Evolutionary conservation across 805 yeast species (phyloP).

Genomic region (Candida jianshihensis): DNA sequence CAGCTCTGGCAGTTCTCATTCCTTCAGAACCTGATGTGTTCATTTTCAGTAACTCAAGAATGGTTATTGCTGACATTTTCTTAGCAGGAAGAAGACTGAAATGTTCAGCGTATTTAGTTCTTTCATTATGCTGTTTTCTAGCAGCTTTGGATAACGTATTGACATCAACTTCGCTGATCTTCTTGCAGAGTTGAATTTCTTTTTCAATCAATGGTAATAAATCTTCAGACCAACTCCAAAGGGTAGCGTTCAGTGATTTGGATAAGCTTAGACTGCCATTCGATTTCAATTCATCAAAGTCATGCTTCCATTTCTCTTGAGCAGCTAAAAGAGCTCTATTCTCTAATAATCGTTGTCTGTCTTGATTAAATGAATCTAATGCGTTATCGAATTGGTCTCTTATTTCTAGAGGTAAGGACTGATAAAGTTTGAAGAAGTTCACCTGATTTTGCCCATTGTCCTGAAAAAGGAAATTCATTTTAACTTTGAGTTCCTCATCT

Average conservation of each 20-base stretch:
- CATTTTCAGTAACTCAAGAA: constrained; percentile 70
- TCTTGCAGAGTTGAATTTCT: constrained; percentile 53
- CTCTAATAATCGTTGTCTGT: constrained; percentile 74
- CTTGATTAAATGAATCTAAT: constrained; percentile 62
- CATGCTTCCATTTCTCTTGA: constrained; percentile 81
- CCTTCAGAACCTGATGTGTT: constrained; percentile 74
- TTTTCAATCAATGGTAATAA: constrained; percentile 64
- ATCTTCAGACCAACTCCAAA: constrained; percentile 80
- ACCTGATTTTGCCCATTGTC: constrained; percentile 23
- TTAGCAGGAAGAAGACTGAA: constrained; percentile 66
- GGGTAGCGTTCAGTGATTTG: constrained; percentile 58
- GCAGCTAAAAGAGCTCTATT: constrained; percentile 79
- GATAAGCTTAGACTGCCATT: constrained; percentile 50
- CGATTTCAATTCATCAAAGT: constrained; percentile 56
- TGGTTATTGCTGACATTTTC: constrained; percentile 76
- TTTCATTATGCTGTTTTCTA: constrained; percentile 27
- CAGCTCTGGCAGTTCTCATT: constrained; percentile 77
- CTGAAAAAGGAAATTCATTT: constrained; percentile 26
- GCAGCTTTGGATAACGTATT: constrained; percentile 11
- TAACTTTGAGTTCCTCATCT: constrained; percentile 27
- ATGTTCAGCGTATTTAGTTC: constrained; percentile 70
- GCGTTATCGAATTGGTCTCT: constrained; percentile 54
- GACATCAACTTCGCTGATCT: constrained; percentile 26
- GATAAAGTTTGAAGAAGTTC: constrained; percentile 65
- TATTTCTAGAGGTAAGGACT: constrained; percentile 41